Evolutionary conservation across 306 rosid species (phyloP), one percentile per base, ranked within the genome.

Genomic region (Spatholobus suberectus): DNA sequence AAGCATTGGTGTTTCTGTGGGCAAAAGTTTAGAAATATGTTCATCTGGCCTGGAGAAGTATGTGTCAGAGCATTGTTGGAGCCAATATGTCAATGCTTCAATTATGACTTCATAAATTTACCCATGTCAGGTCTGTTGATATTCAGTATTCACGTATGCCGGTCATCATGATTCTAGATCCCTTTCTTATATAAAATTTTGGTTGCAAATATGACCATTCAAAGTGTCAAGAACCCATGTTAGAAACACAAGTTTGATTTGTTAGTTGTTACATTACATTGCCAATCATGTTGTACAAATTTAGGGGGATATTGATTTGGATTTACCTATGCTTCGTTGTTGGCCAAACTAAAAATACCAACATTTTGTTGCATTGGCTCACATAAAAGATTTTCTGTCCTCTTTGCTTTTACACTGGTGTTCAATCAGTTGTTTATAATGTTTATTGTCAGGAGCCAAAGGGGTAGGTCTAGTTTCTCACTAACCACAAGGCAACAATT

Each of bases 371-470:
- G 83, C 51, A 7, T 40, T 59, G 10, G 12, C 27, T 59, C 38
- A 9, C 7, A 10, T 47, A 18, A 38, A 57, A 38, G 35, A n/a
- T 37, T 70, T 20, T 54, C n/a, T 71, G 27, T 41, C 27, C 9
- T 23, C 6, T 37, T 68, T 79, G 20, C 66, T 41, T 63, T 78
- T 78, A 29, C 3, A 13, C 32, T 49, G 67, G 37, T 46, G 26
- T 77, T 77, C 82, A 58, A 70, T 61, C 23, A 55, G 62, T 77
- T 76, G 44, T 59, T 77, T 62, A 5, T 83, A 49, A 44, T 23
- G 23, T 58, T 77, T 70, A 70, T 29, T 26, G 15, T 69, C 46
- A 47, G 71, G 44, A 74, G 17, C 65, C 57, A 34, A 44, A 75
- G 35, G 66, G 55, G 54, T 23, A 76, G 26, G 29, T 71, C 63